Conservation (phyloP, 106 monocot species). For the Acorus calamus region DNA sequence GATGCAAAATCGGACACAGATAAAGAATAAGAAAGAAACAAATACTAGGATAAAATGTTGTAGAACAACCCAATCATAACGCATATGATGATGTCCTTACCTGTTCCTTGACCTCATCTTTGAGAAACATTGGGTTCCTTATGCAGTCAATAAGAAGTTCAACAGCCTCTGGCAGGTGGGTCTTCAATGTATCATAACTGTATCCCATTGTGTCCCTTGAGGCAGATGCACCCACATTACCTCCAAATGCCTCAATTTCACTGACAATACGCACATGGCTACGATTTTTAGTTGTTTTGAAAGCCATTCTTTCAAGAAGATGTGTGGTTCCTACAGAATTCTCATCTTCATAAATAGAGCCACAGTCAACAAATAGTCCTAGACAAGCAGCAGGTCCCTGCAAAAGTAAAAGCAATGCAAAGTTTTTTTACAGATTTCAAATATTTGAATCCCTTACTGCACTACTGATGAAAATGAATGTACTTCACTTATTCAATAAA, state of each 20-base stretch:
- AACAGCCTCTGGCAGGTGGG: constrained; percentile 36
- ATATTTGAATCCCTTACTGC: too few relatives aligned
- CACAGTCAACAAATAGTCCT: constrained; percentile 72
- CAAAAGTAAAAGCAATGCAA: constrained; percentile 2
- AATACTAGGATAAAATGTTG: neutral
- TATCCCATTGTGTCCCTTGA: constrained; percentile 83
- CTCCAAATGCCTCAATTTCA: constrained; percentile 58
- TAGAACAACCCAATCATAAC: neutral
- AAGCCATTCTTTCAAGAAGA: constrained; percentile 62
- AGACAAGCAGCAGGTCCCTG: constrained; percentile 72
- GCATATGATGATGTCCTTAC: constrained; percentile 16
- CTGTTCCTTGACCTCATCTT: constrained; percentile 64
- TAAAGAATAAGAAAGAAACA: neutral
- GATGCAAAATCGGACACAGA: neutral
- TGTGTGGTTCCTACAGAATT: constrained; percentile 42
- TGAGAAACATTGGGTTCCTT: constrained; percentile 66
- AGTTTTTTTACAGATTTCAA: too few relatives aligned
- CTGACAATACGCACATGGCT: constrained; percentile 39
- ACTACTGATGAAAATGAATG: too few relatives aligned
- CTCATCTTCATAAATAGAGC: constrained; percentile 59
- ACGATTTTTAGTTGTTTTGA: constrained; percentile 65
- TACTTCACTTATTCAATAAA: too few relatives aligned
- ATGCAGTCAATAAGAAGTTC: constrained; percentile 70
- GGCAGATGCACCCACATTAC: constrained; percentile 54
- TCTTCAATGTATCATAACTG: constrained; percentile 52